Base-by-base conservation (phyloP, 352 stramenopile species). In the Phytophthora sansomeana region DNA sequence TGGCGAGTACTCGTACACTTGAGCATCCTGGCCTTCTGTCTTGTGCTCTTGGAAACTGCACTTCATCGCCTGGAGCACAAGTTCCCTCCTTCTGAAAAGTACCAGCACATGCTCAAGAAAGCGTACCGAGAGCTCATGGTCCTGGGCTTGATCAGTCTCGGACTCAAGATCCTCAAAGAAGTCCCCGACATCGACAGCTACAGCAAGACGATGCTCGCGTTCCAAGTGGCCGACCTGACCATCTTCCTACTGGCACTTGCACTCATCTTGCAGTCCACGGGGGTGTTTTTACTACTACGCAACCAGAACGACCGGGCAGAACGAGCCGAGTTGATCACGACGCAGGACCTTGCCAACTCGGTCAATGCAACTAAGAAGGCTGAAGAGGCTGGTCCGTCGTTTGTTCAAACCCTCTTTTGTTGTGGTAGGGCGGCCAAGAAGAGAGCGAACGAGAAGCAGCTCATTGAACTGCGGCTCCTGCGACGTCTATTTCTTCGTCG, bases 101-200 rank as follows among this genome's bases (percentile, higher is more conserved):
- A 88, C 43, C 58, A 86, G 38, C 77, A 90, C 52, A 91, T 91
- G 72, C 62, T 90, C 29, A 83, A 75, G 58, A 91, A 91, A 67
- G 67, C 65, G 1, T 90, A 80, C 46, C 69, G 73, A 67, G 81
- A 90, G 43, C 69, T 90, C 21, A 87, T 88, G 79, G 67, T 88
- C 0, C 69, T 88, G 3, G 81, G 81, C 0, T 44, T 90, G n/a
- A 81, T 88, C 56, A 79, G 79, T 42, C 63, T 90, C 33, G 48
- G 64, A 0, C 55, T 90, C 52, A 89, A 90, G 61, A 62, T 86
- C 14, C 59, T 74, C 44, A 82, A 86, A 33, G 77, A 87, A 42
- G 49, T 64, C 24, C 54, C 62, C 6, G 58, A 69, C 21, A 65
- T 80, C n/a, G 50, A 85, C 49, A 60, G 63, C 32, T 66, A 76